phyloP scores from a whole-genome alignment of 257 asterid species.

The Phtheirospermum japonicum region DNA sequence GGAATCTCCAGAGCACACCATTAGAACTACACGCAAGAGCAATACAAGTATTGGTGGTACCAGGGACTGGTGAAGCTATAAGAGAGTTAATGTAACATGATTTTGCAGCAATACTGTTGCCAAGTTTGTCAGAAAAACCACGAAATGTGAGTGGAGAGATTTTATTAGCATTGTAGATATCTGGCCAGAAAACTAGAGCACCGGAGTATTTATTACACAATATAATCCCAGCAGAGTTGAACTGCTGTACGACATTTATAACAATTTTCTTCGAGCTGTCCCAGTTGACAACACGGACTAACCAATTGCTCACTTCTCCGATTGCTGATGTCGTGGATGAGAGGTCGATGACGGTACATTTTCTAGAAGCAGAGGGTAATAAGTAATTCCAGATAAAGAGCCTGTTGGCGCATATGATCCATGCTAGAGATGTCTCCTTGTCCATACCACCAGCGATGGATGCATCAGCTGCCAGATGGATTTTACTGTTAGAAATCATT shows the following conservation, averaged over 20 bases:
- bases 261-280: constrained; percentile 42
- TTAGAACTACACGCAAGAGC: constrained; percentile 78
- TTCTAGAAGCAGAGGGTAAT: constrained; percentile 54
- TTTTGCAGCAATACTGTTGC: constrained; percentile 31
- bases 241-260: constrained; percentile 34
- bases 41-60: constrained; percentile 45
- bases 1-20: constrained; percentile 71
- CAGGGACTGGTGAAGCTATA: constrained; percentile 66
- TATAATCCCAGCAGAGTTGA: constrained; percentile 68
- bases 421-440: constrained; percentile 70
- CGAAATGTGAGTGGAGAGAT: constrained; percentile 46
- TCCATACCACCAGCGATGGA: constrained; percentile 84
- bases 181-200: constrained; percentile 72
- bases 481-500: constrained; percentile 19
- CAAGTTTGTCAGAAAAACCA: constrained; percentile 39
- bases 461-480: constrained; percentile 52
- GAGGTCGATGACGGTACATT: constrained; percentile 64
- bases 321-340: constrained; percentile 42
- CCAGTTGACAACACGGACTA: constrained; percentile 69
- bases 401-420: constrained; percentile 65
- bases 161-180: constrained; percentile 48
- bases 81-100: constrained; percentile 54
- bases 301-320: constrained; percentile 56
- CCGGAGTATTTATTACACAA: constrained; percentile 57
- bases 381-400: constrained; percentile 81